Evolutionary conservation across 2,329 filamentous ascomycete species (phyloP), one percentile per base, ranked within the genome.

Genomic region (Phyllosticta citriasiana): DNA sequence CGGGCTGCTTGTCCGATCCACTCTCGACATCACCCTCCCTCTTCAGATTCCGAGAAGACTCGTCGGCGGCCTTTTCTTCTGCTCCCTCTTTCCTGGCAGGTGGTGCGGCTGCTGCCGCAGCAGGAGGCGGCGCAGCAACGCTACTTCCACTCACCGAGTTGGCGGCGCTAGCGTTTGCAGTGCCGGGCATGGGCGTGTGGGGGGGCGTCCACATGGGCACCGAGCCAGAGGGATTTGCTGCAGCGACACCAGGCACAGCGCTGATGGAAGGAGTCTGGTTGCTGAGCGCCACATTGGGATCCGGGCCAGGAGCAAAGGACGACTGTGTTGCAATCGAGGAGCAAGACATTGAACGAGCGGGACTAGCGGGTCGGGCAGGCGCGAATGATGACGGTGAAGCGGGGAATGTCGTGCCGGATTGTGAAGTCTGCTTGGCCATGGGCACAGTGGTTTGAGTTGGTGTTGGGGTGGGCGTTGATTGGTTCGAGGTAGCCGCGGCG

Each of bases 161-260:
- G 53, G 79, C 78, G 4, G 82, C 80, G 67, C 82, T 84, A 58
- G 68, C 68, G 52, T 71, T 67, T 63, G 71, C 73, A 62, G 83
- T 62, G n/a, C 60, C 60, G 1, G 60, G 60, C 60, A 62, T 77
- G 5, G 93, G 93, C 2, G 93, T 97, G 72, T 96, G 88, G 0
- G 93, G 94, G 2, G 94, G 93, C 7, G 93, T 97, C 47, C 89
- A 90, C 68, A 96, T 84, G 0, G 91, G 89, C 53, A 95, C 77
- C 9, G 57, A 63, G 3, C 74, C 74, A 14, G 77, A 72, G n/a
- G 73, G 72, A 65, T 87, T 88, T 9, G 88, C 79, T 5, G 89
- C 89, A 12, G 89, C 85, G 26, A 96, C 84, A 58, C 86, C 82
- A 0, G 91, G 91, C 16, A 96, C 82, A 59, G 81, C 89, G 14